A percentile compares a stretch with the other conserved stretches of the same genome.
Evolutionary conservation across 2,329 filamentous ascomycete species (phyloP).

Genomic region (Exophiala calicioides): DNA sequence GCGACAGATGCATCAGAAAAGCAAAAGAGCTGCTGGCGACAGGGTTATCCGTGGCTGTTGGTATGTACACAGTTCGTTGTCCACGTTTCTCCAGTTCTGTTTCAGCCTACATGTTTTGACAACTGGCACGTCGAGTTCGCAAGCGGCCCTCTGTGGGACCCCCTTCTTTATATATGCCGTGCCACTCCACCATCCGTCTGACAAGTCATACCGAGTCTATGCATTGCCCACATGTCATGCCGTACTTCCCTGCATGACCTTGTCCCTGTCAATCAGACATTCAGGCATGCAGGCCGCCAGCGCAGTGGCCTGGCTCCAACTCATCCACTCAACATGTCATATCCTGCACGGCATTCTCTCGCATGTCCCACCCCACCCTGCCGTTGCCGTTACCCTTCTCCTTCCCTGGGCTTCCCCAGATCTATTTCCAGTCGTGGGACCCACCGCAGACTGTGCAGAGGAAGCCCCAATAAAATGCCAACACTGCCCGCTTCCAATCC

Average conservation of each 20-base stretch:
- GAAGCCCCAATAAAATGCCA: no score
- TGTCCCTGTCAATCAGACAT: not conserved
- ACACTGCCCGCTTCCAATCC: no score
- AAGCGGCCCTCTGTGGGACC: no score
- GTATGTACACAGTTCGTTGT: slow-evolving; percentile 53
- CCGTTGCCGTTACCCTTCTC: no score
- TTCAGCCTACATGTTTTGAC: not conserved
- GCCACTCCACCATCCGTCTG: not conserved
- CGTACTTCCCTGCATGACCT: not conserved
- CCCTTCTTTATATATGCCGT: no score
- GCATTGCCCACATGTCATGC: slow-evolving; percentile 3
- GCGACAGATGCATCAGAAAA: slow-evolving; percentile 67
- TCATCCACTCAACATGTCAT: slow-evolving; percentile 8
- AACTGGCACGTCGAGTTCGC: no score
- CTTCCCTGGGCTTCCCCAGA: no score
- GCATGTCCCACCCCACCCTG: slow-evolving; percentile 2
- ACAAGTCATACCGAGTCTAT: not conserved
- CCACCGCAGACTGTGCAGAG: no score
- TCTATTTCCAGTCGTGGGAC: no score
- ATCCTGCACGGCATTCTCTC: slow-evolving; percentile 4
- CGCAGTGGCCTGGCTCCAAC: not conserved
- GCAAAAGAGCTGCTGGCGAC: slow-evolving; percentile 66
- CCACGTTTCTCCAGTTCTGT: no score
- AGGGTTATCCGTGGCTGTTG: slow-evolving; percentile 72
- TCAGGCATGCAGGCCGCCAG: not conserved